Percentiles rank a stretch among this genome's conserved stretches.
Conservation (phyloP, 208 protist species). For the Crithidia mellificae region DNA sequence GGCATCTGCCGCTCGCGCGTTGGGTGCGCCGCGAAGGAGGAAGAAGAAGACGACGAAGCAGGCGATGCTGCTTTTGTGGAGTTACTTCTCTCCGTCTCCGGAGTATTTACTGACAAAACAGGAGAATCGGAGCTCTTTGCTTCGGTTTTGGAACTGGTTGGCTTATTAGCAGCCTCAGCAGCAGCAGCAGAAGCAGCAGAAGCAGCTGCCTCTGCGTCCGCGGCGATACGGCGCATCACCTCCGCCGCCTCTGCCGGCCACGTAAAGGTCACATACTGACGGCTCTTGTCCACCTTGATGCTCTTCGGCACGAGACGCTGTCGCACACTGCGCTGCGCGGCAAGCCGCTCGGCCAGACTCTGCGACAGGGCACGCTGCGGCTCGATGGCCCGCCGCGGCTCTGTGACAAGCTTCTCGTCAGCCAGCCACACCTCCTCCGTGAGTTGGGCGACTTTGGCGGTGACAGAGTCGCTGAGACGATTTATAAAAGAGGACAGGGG, state of each 20-base stretch:
- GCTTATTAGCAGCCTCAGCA: background rate
- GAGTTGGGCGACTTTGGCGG: slow-evolving; percentile 27
- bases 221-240: background rate
- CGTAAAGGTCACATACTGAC: slow-evolving; percentile 69
- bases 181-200: background rate
- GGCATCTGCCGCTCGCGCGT: background rate
- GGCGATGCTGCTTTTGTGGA: no score
- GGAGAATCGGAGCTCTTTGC: no score
- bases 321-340: slow-evolving; percentile 47
- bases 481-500: slow-evolving; percentile 7
- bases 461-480: slow-evolving; percentile 26
- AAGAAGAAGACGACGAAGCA: no score
- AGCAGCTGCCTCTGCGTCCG: background rate
- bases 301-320: slow-evolving; percentile 57
- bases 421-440: slow-evolving; percentile 24
- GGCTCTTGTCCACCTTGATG: slow-evolving; percentile 55
- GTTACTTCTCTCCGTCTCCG: no score
- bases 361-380: slow-evolving; percentile 31
- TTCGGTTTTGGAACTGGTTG: background rate
- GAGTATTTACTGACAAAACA: no score
- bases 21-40: no score
- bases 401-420: slow-evolving; percentile 70
- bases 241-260: slow-evolving; percentile 54
- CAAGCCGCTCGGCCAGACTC: slow-evolving; percentile 68
- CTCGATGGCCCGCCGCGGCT: slow-evolving; percentile 55